phyloP scores from a whole-genome alignment of 306 rosid species.

The Sindora glabra region DNA sequence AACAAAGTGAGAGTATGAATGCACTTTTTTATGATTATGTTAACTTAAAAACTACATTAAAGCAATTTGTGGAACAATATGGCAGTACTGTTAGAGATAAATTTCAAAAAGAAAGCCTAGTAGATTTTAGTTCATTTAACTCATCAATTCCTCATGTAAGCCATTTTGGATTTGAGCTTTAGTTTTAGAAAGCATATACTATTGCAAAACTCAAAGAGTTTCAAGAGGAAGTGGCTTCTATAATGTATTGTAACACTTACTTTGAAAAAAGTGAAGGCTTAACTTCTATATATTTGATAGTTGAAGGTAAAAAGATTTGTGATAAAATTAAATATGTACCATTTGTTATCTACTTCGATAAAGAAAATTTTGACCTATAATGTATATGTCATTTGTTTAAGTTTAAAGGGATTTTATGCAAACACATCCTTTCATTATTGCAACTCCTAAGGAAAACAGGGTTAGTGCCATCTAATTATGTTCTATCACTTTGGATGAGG shows the following conservation, averaged over 20 bases:
- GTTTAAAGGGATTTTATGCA: slow-evolving; percentile 12
- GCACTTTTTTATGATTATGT: slow-evolving; percentile 2
- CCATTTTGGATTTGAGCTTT: slow-evolving; percentile 1
- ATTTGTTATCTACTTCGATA: not conserved
- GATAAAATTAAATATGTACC: slow-evolving; percentile 1
- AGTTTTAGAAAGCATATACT: not conserved
- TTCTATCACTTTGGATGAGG: slow-evolving; percentile 9
- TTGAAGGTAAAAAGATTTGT: not conserved
- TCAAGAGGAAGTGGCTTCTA: not conserved
- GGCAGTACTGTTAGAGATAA: not conserved
- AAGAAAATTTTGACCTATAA: slow-evolving; percentile 7
- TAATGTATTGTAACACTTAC: slow-evolving; percentile 9
- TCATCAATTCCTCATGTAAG: not conserved
- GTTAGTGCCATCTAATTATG: slow-evolving; percentile 9
- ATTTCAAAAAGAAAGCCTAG: slow-evolving; percentile 1
- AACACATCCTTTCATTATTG: slow-evolving; percentile 9
- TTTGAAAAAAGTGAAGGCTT: slow-evolving; percentile 8
- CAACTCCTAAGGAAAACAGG: slow-evolving; percentile 13
- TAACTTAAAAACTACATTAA: not conserved
- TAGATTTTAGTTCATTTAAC: not conserved
- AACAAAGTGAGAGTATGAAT: not conserved
- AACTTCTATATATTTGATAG: not conserved
- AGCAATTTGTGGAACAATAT: not conserved
- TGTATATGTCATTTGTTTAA: slow-evolving; percentile 10
- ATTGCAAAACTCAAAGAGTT: slow-evolving; percentile 7